Evolutionary conservation across 1,139 yeast species (phyloP).

Genomic region (Eremothecium cymbalariae): DNA sequence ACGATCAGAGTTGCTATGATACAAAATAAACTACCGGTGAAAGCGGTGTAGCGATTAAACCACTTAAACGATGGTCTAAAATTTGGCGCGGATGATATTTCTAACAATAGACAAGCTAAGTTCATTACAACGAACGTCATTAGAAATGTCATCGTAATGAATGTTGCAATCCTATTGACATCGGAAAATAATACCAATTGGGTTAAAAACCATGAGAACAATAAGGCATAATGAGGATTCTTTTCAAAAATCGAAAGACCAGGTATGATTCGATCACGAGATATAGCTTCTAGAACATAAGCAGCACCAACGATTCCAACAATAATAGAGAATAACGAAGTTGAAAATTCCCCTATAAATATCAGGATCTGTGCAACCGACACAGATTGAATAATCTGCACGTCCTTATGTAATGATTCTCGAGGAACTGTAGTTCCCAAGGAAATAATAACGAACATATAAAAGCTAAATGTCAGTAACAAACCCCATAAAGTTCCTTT

Average conservation of each 20-base stretch:
- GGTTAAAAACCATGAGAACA: constrained; percentile 72
- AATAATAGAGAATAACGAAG: constrained; percentile 82
- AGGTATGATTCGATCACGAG: constrained; percentile 78
- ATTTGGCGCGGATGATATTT: constrained; percentile 89
- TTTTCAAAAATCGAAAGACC: constrained; percentile 55
- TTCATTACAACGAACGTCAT: constrained; percentile 94
- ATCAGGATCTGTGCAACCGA: constrained; percentile 63
- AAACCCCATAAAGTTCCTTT: constrained; percentile 82
- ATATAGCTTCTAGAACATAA: constrained; percentile 78
- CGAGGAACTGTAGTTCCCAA: constrained; percentile 79
- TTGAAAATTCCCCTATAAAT: constrained; percentile 80
- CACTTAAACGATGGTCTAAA: constrained; percentile 90
- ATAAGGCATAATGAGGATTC: constrained; percentile 55
- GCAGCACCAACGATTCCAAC: constrained; percentile 97
- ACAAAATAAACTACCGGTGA: constrained; percentile 61
- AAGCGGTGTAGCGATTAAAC: constrained; percentile 76
- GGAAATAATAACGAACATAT: constrained; percentile 65
- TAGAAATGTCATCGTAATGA: constrained; percentile 92
- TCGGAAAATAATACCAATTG: constrained; percentile 82
- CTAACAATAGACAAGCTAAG: constrained; percentile 80
- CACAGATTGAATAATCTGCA: constrained; percentile 76
- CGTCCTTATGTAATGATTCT: constrained; percentile 61
- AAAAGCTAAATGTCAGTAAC: constrained; percentile 62
- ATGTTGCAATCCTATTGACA: constrained; percentile 87
- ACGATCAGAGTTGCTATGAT: constrained; percentile 86